These are phyloP conservation scores for Jamesozyma hellenica DNA, from an alignment of 805 yeast species.

Conservation along the genomic window DNA sequence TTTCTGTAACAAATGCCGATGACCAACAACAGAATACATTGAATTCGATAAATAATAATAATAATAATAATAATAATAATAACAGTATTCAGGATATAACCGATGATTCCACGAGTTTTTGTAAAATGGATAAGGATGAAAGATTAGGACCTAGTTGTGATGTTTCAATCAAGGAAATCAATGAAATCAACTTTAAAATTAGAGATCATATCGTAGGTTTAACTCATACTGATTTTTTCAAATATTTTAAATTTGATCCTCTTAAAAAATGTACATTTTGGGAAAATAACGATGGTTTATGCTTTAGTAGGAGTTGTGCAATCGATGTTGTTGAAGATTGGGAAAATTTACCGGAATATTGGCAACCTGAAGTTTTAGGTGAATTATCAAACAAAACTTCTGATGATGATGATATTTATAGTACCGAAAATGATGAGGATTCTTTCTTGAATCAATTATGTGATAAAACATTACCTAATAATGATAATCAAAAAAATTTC, in stretches of 20 bases:
- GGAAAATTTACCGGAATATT: slow-evolving; percentile 56
- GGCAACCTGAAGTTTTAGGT: slow-evolving; percentile 62
- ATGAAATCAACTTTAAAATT: slow-evolving; percentile 41
- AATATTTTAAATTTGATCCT: slow-evolving; percentile 76
- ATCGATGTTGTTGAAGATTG: slow-evolving; percentile 75
- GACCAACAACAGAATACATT: no score
- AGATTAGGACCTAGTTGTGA: slow-evolving; percentile 30
- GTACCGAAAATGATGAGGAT: slow-evolving; percentile 20
- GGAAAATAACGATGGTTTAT: slow-evolving; percentile 67
- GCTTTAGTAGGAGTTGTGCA: slow-evolving; percentile 83
- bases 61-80: background rate
- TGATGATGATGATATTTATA: slow-evolving; percentile 19
- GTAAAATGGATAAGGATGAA: slow-evolving; percentile 27
- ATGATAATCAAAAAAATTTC: slow-evolving; percentile 8
- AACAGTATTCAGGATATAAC: background rate
- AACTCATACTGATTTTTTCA: slow-evolving; percentile 70
- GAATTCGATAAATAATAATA: background rate
- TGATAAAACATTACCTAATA: slow-evolving; percentile 5
- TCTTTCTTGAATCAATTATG: slow-evolving; percentile 33
- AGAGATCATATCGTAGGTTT: slow-evolving; percentile 48
- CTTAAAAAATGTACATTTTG: slow-evolving; percentile 79
- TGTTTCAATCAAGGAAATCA: slow-evolving; percentile 38
- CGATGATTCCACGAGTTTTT: slow-evolving; percentile 17
- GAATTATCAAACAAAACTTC: slow-evolving; percentile 26
- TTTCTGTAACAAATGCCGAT: background rate